A percentile compares a stretch with the other conserved stretches of the same genome.
These are phyloP conservation scores for Suillus variegatus DNA, from an alignment of 768 basidiomycete species.

Conservation along the genomic window DNA sequence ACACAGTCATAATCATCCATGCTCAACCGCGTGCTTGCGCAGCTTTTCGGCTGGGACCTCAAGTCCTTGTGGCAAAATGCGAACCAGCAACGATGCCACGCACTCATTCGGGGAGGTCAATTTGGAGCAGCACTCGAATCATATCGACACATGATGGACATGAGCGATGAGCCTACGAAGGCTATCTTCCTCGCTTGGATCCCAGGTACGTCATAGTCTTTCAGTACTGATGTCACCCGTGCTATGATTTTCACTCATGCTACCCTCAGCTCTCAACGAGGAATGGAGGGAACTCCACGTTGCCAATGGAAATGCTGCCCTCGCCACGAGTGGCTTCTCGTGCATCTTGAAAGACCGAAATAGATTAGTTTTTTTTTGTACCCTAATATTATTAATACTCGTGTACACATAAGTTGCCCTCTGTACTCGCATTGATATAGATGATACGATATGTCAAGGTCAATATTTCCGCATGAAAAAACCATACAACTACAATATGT, in stretches of 20 bases:
- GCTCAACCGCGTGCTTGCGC: neutral
- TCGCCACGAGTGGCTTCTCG: neutral
- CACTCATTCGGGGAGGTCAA: neutral
- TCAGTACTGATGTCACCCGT: neutral
- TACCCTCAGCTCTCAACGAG: neutral
- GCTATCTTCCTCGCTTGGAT: neutral
- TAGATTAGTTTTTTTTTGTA: neutral
- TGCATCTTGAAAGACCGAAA: neutral
- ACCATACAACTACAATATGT: no score
- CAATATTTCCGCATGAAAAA: no score
- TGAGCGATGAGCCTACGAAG: neutral
- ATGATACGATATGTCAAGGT: no score
- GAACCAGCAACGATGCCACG: neutral
- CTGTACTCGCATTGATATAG: no score
- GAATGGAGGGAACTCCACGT: neutral
- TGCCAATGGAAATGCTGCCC: neutral
- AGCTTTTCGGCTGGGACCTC: conserved; percentile 1
- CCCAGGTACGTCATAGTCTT: neutral
- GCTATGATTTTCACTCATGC: neutral
- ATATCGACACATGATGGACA: neutral
- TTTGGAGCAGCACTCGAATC: neutral
- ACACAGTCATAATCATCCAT: neutral
- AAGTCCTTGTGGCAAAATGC: neutral
- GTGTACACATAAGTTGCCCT: no score
- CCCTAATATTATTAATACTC: neutral